A percentile compares a stretch with the other conserved stretches of the same genome.
Evolutionary conservation across 164 flowering plant species (phyloP).

Genomic region (Litsea cubeba): DNA sequence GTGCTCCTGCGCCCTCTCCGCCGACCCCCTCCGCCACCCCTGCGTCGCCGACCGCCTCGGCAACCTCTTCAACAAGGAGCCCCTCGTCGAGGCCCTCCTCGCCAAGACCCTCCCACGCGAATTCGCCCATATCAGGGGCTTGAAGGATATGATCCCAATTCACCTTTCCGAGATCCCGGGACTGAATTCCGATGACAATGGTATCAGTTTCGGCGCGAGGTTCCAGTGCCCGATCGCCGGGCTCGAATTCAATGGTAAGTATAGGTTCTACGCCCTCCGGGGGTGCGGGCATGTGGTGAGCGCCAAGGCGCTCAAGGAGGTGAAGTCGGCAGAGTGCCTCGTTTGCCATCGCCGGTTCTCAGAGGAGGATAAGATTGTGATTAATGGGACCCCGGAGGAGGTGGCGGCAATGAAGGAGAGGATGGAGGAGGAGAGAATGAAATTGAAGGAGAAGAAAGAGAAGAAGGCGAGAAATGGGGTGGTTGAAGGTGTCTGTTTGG

Average conservation of each 20-base stretch:
- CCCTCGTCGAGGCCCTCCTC: conserved; percentile 71
- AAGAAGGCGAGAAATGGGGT: conserved; percentile 52
- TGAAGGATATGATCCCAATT: conserved; percentile 76
- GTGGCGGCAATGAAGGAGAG: conserved; percentile 62
- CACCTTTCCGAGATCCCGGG: conserved; percentile 48
- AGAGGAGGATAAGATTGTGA: conserved; percentile 77
- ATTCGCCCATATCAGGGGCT: conserved; percentile 73
- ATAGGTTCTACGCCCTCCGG: conserved; percentile 61
- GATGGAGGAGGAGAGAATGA: conserved; percentile 61
- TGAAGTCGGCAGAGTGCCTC: conserved; percentile 62
- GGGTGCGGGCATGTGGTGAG: conserved; percentile 97
- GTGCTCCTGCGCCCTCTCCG: conserved; percentile 69
- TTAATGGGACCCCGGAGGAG: conserved; percentile 82
- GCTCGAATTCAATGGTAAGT: conserved; percentile 81
- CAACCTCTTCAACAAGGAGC: conserved; percentile 78
- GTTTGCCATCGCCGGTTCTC: conserved; percentile 64
- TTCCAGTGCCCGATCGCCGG: conserved; percentile 92
- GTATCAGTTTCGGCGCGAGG: conserved; percentile 21
- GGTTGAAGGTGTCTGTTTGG: conserved; percentile 20
- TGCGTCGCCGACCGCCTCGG: conserved; percentile 76
- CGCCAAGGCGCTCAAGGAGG: conserved; percentile 88
- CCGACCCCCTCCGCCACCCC: conserved; percentile 72
- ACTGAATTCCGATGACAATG: conserved; percentile 14
- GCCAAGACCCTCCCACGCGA: conserved; percentile 68
- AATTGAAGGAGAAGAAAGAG: conserved; percentile 51